These are phyloP conservation scores for Solanum aculeatissimum DNA, from an alignment of 305 asterid genomes.

Conservation along the genomic window DNA sequence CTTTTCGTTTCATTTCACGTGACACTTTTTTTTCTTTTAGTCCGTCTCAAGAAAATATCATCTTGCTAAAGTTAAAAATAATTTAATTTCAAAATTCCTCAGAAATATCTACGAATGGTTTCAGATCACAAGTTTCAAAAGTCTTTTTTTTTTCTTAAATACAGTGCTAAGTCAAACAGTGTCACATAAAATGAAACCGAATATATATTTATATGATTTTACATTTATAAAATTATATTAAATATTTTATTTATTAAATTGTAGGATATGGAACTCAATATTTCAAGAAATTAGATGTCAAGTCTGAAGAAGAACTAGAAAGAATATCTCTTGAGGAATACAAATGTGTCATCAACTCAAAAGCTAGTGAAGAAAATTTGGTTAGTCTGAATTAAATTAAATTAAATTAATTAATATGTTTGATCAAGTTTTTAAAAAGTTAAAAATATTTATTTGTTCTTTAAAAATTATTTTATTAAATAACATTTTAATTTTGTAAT, in stretches of 20 bases:
- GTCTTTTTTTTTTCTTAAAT: too few relatives aligned
- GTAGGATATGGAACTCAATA: slow-evolving; percentile 40
- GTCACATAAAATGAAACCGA: too few relatives aligned
- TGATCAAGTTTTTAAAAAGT: background rate
- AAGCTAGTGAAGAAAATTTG: slow-evolving; percentile 38
- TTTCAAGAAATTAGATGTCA: slow-evolving; percentile 13
- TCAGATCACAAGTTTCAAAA: too few relatives aligned
- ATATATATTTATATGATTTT: too few relatives aligned
- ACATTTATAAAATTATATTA: background rate
- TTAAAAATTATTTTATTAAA: too few relatives aligned
- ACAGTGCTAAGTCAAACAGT: too few relatives aligned
- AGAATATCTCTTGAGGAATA: slow-evolving; percentile 21
- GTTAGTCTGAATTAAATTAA: slow-evolving; percentile 14
- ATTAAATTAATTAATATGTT: background rate
- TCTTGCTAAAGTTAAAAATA: too few relatives aligned
- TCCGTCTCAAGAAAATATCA: too few relatives aligned
- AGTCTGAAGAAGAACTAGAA: slow-evolving; percentile 1
- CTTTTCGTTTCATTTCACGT: too few relatives aligned
- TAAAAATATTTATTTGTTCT: background rate
- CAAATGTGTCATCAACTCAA: slow-evolving; percentile 41
- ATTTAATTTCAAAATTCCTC: too few relatives aligned
- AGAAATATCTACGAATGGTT: too few relatives aligned
- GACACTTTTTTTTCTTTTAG: too few relatives aligned
- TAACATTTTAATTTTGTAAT: background rate
- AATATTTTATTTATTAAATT: background rate